These are phyloP conservation scores for Cornus suecica DNA, from an alignment of 148 eudicot genomes.

Conservation along the genomic window DNA sequence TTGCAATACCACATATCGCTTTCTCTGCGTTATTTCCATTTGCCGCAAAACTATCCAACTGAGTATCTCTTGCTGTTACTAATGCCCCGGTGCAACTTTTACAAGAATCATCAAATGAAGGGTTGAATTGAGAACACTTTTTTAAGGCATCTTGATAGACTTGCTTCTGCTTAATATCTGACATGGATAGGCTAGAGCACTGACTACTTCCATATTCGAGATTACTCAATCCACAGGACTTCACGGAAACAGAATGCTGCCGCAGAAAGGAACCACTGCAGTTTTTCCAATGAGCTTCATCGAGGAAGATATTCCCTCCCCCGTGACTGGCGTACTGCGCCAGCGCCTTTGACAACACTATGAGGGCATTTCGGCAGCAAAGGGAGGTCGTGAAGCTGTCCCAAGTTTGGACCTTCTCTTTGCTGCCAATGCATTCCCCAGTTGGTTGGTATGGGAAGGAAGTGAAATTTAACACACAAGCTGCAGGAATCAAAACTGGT, in stretches of 20 bases:
- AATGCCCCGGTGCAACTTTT: slow-evolving; percentile 14
- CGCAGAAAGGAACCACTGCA: slow-evolving; percentile 22
- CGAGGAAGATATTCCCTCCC: slow-evolving; percentile 19
- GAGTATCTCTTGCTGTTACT: background rate
- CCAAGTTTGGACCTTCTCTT: slow-evolving; percentile 22
- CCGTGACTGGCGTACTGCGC: slow-evolving; percentile 11
- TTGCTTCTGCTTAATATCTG: background rate
- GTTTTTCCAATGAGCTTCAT: slow-evolving; percentile 9
- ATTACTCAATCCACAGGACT: slow-evolving; percentile 23
- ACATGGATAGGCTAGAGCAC: slow-evolving; percentile 18
- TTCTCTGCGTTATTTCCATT: background rate
- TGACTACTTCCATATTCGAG: slow-evolving; percentile 8
- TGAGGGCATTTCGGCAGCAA: slow-evolving; percentile 36
- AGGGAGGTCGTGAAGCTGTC: slow-evolving; percentile 21
- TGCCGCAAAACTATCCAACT: background rate
- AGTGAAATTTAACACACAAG: slow-evolving; percentile 28
- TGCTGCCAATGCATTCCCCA: slow-evolving; percentile 17
- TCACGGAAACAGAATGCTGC: background rate
- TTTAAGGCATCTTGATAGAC: background rate
- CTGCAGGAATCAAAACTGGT: slow-evolving; percentile 10
- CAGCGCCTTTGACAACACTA: slow-evolving; percentile 16
- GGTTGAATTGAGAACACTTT: slow-evolving; percentile 14
- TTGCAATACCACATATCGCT: slow-evolving; percentile 25
- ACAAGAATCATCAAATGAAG: slow-evolving; percentile 20
- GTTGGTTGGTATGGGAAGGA: slow-evolving; percentile 28